Evolutionary conservation across 345 rosid genomes (phyloP), one percentile per base, ranked within the genome.

Genomic region (Eucalyptus erythrocorys): DNA sequence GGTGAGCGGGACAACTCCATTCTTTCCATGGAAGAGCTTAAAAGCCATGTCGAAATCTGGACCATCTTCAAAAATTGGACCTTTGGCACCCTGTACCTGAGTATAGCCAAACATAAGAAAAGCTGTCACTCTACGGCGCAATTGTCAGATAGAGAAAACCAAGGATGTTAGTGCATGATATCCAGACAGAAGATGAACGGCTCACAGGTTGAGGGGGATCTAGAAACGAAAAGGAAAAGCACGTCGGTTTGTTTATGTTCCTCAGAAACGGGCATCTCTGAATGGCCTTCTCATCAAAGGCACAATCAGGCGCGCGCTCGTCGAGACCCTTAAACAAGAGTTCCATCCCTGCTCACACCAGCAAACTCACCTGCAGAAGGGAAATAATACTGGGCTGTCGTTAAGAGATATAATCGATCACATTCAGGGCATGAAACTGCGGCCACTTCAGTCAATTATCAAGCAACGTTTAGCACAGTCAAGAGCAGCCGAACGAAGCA

Each of bases 1-100:
- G 22, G 96, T 91, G 42, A 97, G 95, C 12, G 99, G 99, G 37
- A 97, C 94, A 86, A 97, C 91, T 86, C 99, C 98, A 87, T 97
- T 95, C 89, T 94, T 94, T 71, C 98, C 98, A 89, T 97, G 99
- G 91, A 97, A 97, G 80, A 96, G 94, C 91, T 93, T 94, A 88
- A 95, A 97, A 12, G 97, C 98, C 89, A 86, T 89, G 86, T 93
- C 94, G 90, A 97, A 96, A 87, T 93, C 92, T 13, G 97, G 95
- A 88, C 96, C 98, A 93, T 97, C 99, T 88, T 96, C 98, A 92
- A 97, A 97, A 86, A 97, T 96, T 16, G 98, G 99, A 87, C 98
- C 99, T 92, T 92, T 95, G 85, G 92, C 93, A 90, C 94, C 98
- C 85, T 85, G 90, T 86, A 88, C 90, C 95, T 94, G 88, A 88